Evolutionary conservation across 2,329 filamentous ascomycete genomes (phyloP).

Genomic region (Seiridium cupressi): DNA sequence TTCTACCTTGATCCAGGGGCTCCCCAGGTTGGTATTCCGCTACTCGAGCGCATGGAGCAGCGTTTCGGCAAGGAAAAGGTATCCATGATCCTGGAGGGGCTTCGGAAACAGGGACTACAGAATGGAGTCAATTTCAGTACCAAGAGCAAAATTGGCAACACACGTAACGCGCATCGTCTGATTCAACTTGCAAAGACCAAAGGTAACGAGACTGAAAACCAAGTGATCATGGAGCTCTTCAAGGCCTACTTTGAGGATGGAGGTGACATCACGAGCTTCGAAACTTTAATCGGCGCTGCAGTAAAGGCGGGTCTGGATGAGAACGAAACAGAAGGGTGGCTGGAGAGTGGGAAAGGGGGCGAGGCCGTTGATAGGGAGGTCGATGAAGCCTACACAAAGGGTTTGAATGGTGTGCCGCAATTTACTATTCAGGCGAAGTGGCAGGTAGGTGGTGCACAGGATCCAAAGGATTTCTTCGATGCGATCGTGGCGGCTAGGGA

Average conservation of each 20-base stretch:
- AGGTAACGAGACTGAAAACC: constrained; percentile 46
- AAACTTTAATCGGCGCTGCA: constrained; percentile 44
- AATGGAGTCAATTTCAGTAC: constrained; percentile 75
- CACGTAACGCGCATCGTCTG: constrained; percentile 75
- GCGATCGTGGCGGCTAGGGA: constrained; percentile 53
- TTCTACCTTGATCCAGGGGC: constrained; percentile 77
- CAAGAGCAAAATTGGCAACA: constrained; percentile 70
- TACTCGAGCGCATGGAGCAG: constrained; percentile 50
- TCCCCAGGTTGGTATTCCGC: constrained; percentile 40
- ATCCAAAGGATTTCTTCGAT: constrained; percentile 58
- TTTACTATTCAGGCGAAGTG: constrained; percentile 64
- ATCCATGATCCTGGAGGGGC: constrained; percentile 53
- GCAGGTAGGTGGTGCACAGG: constrained; percentile 64
- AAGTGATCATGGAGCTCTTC: constrained; percentile 59
- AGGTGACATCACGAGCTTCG: constrained; percentile 54
- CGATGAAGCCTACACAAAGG: constrained; percentile 40
- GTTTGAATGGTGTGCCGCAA: constrained; percentile 62
- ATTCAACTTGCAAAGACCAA: constrained; percentile 66
- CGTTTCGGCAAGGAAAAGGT: constrained; percentile 68
- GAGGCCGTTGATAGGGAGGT: constrained; percentile 50
- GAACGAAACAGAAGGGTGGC: constrained; percentile 40
- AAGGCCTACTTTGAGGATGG: constrained; percentile 57
- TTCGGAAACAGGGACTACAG: constrained; percentile 55
- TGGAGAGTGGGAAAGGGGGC: constrained; percentile 31
- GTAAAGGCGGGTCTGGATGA: constrained; percentile 48